Conservation (phyloP, 139 green algal genomes). For the Asterochloris sp. region DNA sequence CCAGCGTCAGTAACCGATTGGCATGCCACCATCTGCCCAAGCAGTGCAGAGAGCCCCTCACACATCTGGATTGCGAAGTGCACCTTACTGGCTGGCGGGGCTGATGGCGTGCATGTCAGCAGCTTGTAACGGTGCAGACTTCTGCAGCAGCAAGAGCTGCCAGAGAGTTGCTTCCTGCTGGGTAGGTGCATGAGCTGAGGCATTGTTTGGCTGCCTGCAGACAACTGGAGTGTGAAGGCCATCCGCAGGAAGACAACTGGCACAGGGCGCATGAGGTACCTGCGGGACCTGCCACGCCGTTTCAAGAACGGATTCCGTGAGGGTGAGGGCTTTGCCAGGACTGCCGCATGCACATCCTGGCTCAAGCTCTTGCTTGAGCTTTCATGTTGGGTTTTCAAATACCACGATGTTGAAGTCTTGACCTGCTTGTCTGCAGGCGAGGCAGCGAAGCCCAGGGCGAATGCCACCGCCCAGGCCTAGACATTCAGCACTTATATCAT, state of each 20-base stretch:
- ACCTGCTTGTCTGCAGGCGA: too few species aligned
- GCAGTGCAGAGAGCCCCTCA: too few species aligned
- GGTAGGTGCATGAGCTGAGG: too few species aligned
- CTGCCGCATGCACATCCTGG: background rate
- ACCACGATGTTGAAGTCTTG: too few species aligned
- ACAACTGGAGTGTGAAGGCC: constrained; percentile 97
- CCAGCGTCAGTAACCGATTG: too few species aligned
- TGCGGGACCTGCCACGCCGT: constrained; percentile 85
- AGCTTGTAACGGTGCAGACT: background rate
- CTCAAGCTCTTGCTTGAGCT: too few species aligned
- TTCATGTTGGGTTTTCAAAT: too few species aligned
- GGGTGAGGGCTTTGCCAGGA: constrained; percentile 42
- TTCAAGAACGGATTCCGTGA: constrained; percentile 96
- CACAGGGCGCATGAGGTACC: constrained; percentile 91
- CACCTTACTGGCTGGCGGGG: background rate
- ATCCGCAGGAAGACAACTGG: constrained; percentile 98
- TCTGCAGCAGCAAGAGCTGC: background rate
- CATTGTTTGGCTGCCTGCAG: constrained; percentile 37
- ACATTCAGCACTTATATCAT: too few species aligned
- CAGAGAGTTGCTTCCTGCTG: background rate
- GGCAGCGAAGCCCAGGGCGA: too few species aligned
- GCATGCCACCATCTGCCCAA: too few species aligned
- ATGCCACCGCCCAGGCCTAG: too few species aligned
- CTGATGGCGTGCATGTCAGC: background rate
- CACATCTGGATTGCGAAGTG: background rate